phyloP scores from a whole-genome alignment of 176 grass and related monocot genomes.

The Triticum aestivum region IWGSC_CS_RefSeq_v2.1 NC_057800.1:61020193-61020692 shows the following conservation, averaged over 20 bases:
- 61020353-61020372: not conserved
- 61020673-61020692: slow-evolving; percentile 53
- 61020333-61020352: slow-evolving; percentile 26
- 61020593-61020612: slow-evolving; percentile 24
- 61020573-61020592: slow-evolving; percentile 9
- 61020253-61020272: not conserved
- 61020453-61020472: slow-evolving; percentile 34
- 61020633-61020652: slow-evolving; percentile 90
- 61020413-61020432: slow-evolving; percentile 3
- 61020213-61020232: not conserved
- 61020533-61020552: not conserved
- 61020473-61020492: slow-evolving; percentile 7
- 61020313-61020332: not conserved
- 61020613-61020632: slow-evolving; percentile 39
- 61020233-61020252: not conserved
- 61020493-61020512: slow-evolving; percentile 43
- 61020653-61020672: slow-evolving; percentile 96
- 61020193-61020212: not conserved
- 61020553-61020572: not conserved
- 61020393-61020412: slow-evolving; percentile 43
- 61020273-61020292: not conserved
- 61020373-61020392: not conserved
- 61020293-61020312: slow-evolving; percentile 29
- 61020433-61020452: slow-evolving; percentile 15
- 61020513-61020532: not conserved